Evolutionary conservation across 2,329 filamentous ascomycete genomes (phyloP), one percentile per base, ranked within the genome.

Genomic region (Volutella citrinella): DNA sequence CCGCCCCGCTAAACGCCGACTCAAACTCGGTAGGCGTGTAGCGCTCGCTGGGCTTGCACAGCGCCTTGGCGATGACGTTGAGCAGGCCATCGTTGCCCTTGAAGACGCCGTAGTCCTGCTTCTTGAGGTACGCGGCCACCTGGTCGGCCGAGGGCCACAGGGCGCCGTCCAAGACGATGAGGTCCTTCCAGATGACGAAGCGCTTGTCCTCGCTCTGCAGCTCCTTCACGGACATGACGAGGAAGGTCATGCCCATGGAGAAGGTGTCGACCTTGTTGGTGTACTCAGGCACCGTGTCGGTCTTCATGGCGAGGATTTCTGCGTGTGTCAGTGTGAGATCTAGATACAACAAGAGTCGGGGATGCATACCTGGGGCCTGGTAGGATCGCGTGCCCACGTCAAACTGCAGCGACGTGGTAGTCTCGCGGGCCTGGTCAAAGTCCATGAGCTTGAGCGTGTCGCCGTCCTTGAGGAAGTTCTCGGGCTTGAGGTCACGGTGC

Each of bases 401-500:
- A 16, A 26, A 36, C 12, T 42, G 36, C 11, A 12, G 9, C 4
- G 39, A 27, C 1, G 32, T 25, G 1, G 13, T 32, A 13, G 27
- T 14, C 2, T 39, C 10, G 8, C 36, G 28, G 2, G 36, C 25
- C 13, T 42, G 39, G 12, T 42, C 39, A 22, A 42, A 42, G n/a
- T 42, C 39, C 36, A 42, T 42, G 5, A 42, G 28, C 11, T 42
- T 42, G 3, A 42, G 30, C 9, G 16, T 36, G 10, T 42, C 36
- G 0, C 39, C 39, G 21, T 42, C 39, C 14, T 36, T 32, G 17
- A 42, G 36, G 12, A 42, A 42, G 36, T 42, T 40, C 19, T 42
- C 38, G 2, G 38, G 38, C 27, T 39, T 41, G 17, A 41, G 30
- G 19, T 40, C 38, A 3, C 35, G 38, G 5, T 41, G 38, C 8